These are phyloP conservation scores for Podospora pseudocomata DNA, from an alignment of 495 filamentous ascomycete genomes.

Conservation along the genomic window DNA sequence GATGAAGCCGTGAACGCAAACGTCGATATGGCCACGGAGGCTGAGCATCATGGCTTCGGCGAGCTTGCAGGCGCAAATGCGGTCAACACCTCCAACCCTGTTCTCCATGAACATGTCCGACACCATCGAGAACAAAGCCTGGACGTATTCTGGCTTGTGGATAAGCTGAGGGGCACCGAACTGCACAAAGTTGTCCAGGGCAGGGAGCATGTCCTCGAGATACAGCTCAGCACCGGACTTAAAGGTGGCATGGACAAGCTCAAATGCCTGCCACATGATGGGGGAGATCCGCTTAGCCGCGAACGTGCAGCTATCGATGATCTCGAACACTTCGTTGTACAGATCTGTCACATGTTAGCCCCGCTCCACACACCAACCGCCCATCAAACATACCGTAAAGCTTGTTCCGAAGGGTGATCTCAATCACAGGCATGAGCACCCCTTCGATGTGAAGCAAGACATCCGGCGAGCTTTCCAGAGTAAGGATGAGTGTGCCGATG, in stretches of 20 bases:
- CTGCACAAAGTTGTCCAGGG: slow-evolving; percentile 92
- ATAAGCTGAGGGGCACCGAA: slow-evolving; percentile 78
- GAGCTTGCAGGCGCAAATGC: slow-evolving; percentile 98
- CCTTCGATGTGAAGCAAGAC: slow-evolving; percentile 91
- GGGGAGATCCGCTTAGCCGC: slow-evolving; percentile 90
- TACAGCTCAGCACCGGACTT: slow-evolving; percentile 96
- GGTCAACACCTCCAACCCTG: slow-evolving; percentile 89
- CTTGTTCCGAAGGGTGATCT: slow-evolving; percentile 94
- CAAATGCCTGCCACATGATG: slow-evolving; percentile 98
- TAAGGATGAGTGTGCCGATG: slow-evolving; percentile 94
- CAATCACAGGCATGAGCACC: slow-evolving; percentile 93
- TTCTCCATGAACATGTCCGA: slow-evolving; percentile 66
- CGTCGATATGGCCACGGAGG: slow-evolving; percentile 84
- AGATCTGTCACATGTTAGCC: slow-evolving; percentile 54
- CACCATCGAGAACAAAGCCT: slow-evolving; percentile 81
- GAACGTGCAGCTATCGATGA: slow-evolving; percentile 99
- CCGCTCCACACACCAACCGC: neutral
- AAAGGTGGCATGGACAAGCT: slow-evolving; percentile 93
- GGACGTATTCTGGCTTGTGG: slow-evolving; percentile 79
- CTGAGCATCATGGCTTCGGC: slow-evolving; percentile 96
- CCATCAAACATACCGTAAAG: slow-evolving; percentile 60
- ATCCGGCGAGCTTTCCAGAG: slow-evolving; percentile 92
- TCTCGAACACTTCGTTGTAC: slow-evolving; percentile 97
- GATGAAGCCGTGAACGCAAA: slow-evolving; percentile 80
- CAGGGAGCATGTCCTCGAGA: slow-evolving; percentile 97